Evolutionary conservation across 1,139 yeast genomes (phyloP).

Genomic region (Nakaseomyces sp.): DNA sequence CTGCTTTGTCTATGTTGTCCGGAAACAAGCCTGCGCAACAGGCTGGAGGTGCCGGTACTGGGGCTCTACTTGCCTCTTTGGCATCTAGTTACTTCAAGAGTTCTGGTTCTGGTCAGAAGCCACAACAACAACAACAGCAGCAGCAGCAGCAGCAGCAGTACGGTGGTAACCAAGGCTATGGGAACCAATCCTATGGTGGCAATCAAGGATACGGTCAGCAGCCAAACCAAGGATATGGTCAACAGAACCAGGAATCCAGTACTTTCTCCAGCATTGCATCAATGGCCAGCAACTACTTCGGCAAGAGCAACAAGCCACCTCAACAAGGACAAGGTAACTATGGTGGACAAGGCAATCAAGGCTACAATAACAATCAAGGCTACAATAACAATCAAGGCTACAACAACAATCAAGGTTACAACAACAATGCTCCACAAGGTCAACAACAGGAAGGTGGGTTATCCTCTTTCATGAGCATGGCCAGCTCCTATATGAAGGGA

Average conservation of each 20-base stretch:
- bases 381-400: constrained; percentile 3
- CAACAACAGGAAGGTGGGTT: constrained; percentile 5
- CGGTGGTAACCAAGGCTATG: constrained; percentile 6
- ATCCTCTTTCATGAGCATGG: constrained; percentile 13
- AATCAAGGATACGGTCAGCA: constrained; percentile 6
- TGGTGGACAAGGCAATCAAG: constrained; percentile 5
- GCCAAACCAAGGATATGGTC: constrained; percentile 5
- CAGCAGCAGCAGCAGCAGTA: constrained; percentile 6
- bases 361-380: constrained; percentile 6
- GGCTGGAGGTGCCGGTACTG: constrained; percentile 14
- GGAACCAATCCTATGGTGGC: constrained; percentile 6
- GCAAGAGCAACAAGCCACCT: constrained; percentile 6
- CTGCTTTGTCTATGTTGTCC: constrained; percentile 22
- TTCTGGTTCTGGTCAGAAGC: background rate
- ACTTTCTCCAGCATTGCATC: constrained; percentile 12
- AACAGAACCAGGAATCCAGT: constrained; percentile 4
- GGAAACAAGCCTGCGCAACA: constrained; percentile 9
- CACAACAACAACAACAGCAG: constrained; percentile 4
- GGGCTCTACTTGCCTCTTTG: constrained; percentile 18
- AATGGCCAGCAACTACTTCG: constrained; percentile 13
- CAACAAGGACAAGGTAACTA: constrained; percentile 1
- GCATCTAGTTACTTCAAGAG: constrained; percentile 19
- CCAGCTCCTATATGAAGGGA: constrained; percentile 10
- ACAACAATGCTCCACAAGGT: background rate
- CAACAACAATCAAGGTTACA: background rate